Percentiles rank a stretch among this genome's conserved stretches.
Evolutionary conservation across 192 early-diverging fungal genomes (phyloP).

Genomic region (Spizellomyces punctatus): DNA sequence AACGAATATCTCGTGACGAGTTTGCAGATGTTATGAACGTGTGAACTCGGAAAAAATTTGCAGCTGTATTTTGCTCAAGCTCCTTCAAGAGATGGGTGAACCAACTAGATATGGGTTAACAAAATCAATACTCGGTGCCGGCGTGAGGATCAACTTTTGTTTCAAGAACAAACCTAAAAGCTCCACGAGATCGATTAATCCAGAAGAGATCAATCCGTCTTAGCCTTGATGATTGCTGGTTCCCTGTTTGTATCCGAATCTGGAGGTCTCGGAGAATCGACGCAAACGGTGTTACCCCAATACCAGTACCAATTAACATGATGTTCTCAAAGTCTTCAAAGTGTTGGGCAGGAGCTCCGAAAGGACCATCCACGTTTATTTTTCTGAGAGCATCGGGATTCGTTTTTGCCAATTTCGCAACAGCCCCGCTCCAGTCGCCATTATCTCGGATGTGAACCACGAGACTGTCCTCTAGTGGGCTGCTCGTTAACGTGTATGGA

Average conservation of each 20-base stretch:
- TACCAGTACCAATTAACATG: conserved; percentile 71
- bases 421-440: conserved; percentile 69
- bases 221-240: conserved; percentile 40
- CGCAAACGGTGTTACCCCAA: conserved; percentile 78
- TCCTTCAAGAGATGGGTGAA: conserved; percentile 70
- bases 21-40: conserved; percentile 36
- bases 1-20: background rate
- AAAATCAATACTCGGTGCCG: background rate
- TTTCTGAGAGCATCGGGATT: background rate
- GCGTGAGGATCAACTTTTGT: background rate
- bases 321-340: conserved; percentile 71
- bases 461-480: conserved; percentile 76
- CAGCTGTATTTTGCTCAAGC: conserved; percentile 59
- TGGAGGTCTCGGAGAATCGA: conserved; percentile 67
- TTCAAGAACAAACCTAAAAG: conserved; percentile 42
- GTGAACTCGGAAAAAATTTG: conserved; percentile 43
- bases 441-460: conserved; percentile 74
- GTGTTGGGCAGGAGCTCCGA: conserved; percentile 64
- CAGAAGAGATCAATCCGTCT: conserved; percentile 76
- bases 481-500: conserved; percentile 75
- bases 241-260: conserved; percentile 56
- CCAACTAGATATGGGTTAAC: conserved; percentile 51
- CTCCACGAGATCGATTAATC: conserved; percentile 66
- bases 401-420: conserved; percentile 61
- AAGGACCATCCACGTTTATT: conserved; percentile 72